Evolutionary conservation across 2,329 filamentous ascomycete species (phyloP).

Genomic region (Ophiostoma novo-ulmi): DNA sequence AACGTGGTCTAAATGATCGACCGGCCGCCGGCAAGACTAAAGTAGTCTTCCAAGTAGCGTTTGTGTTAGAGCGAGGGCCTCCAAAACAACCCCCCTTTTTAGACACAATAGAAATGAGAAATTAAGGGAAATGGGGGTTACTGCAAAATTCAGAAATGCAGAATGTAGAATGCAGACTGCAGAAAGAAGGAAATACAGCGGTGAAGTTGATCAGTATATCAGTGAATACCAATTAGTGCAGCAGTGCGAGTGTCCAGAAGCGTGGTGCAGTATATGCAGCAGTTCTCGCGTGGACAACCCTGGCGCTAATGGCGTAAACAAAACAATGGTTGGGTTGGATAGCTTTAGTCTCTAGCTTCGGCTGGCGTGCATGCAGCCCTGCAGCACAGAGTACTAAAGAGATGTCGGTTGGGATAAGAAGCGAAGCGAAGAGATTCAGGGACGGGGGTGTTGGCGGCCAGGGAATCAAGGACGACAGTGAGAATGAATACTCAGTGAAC

Average conservation of each 20-base stretch:
- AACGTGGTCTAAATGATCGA: conserved; percentile 22
- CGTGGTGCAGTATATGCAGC: neutral
- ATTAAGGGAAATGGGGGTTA: neutral
- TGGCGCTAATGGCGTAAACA: neutral
- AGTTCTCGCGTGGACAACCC: neutral
- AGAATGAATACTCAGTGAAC: neutral
- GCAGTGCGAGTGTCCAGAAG: neutral
- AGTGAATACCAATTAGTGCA: neutral
- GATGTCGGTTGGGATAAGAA: neutral
- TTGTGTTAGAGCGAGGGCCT: conserved; percentile 14
- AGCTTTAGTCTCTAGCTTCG: neutral
- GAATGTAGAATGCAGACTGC: neutral
- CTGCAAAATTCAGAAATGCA: neutral
- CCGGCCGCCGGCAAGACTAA: conserved; percentile 23
- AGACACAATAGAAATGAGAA: conserved; percentile 6
- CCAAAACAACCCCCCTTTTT: conserved; percentile 18
- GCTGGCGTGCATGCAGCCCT: conserved; percentile 9
- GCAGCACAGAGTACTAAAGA: neutral
- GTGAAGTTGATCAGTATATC: too few species aligned
- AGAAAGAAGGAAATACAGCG: too few species aligned
- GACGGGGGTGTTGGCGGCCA: conserved; percentile 6
- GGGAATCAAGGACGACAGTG: neutral
- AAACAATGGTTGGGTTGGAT: too few species aligned
- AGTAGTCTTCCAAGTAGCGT: conserved; percentile 20
- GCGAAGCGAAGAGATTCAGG: neutral